phyloP scores from a whole-genome alignment of 305 asterid species.

The Fraxinus baroniana region DNA sequence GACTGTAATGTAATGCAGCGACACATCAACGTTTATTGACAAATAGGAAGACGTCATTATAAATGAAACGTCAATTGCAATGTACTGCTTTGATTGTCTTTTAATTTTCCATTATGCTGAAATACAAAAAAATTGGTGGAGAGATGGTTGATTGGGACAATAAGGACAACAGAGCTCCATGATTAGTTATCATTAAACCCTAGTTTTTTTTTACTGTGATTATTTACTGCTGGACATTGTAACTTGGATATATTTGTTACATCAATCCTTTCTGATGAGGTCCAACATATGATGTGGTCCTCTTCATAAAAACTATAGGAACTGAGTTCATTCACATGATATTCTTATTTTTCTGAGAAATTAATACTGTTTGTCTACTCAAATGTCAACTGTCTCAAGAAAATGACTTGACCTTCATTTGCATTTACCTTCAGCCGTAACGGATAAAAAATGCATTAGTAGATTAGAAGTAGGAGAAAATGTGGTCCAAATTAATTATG shows the following conservation, averaged over 20 bases:
- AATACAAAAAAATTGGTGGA: background rate
- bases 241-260: background rate
- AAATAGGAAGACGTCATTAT: background rate
- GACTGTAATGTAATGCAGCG: background rate
- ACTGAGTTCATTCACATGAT: background rate
- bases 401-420: background rate
- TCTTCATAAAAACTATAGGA: background rate
- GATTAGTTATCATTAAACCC: background rate
- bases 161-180: background rate
- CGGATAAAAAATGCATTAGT: background rate
- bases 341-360: background rate
- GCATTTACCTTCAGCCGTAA: background rate
- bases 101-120: background rate
- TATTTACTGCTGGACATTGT: background rate
- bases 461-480: background rate
- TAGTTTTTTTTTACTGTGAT: background rate
- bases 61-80: background rate
- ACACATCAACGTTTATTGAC: background rate
- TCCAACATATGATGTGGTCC: background rate
- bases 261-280: background rate
- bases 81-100: background rate
- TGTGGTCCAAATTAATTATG: background rate
- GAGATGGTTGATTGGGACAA: background rate
- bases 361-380: constrained; percentile 2
- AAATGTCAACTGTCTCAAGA: constrained; percentile 2